These are phyloP conservation scores for Brassica nigra DNA, from an alignment of 345 rosid genomes.

Conservation along the genomic window DNA sequence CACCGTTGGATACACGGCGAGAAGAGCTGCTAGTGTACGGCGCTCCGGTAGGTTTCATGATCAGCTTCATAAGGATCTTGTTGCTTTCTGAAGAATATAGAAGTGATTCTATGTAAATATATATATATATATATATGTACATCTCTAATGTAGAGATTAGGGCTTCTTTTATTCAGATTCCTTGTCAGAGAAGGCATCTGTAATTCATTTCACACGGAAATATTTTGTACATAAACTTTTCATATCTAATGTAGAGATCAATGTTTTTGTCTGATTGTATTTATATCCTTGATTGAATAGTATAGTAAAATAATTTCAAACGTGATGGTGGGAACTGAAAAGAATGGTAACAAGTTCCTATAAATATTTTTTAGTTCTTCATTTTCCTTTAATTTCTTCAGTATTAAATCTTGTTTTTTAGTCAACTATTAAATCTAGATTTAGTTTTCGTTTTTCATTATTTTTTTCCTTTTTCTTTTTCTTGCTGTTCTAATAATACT, in stretches of 20 bases:
- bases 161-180: conserved; percentile 12
- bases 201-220: conserved; percentile 6
- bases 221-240: conserved; percentile 19
- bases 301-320: not conserved
- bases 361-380: not conserved
- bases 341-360: not conserved
- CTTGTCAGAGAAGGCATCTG: conserved; percentile 22
- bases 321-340: not conserved
- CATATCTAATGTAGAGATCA: not conserved
- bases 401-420: not conserved
- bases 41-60: conserved; percentile 39
- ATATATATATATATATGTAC: conserved; percentile 7
- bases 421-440: not conserved
- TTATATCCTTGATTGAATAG: not conserved
- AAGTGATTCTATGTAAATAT: conserved; percentile 21
- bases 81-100: conserved; percentile 21
- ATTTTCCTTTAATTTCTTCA: not conserved
- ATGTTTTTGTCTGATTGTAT: not conserved
- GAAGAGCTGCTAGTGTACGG: conserved; percentile 41
- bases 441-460: not conserved
- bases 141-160: conserved; percentile 17
- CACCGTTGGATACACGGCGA: conserved; percentile 79
- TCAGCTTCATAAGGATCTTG: conserved; percentile 32
- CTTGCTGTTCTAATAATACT: not conserved
- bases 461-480: not conserved